Percentiles rank a stretch among this genome's conserved stretches.
These are phyloP conservation scores for Salix purpurea DNA, from an alignment of 345 rosid genomes.

Conservation along the genomic window DNA sequence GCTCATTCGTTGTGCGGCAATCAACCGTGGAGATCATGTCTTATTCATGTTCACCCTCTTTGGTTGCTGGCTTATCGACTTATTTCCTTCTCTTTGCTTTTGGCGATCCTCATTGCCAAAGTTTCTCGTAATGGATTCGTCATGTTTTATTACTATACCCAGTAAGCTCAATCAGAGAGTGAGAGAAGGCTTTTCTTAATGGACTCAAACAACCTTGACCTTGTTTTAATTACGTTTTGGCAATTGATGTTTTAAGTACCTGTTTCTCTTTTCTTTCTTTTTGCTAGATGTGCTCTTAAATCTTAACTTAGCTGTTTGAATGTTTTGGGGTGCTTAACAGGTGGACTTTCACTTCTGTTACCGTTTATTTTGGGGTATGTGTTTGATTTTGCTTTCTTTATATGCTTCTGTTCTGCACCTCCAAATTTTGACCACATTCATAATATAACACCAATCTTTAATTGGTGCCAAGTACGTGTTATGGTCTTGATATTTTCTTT, in stretches of 20 bases:
- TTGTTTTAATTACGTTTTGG: background rate
- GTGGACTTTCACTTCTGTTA: conserved; percentile 62
- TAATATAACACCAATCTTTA: background rate
- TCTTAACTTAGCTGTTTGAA: conserved; percentile 10
- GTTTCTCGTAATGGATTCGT: conserved; percentile 30
- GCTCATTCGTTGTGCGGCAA: conserved; percentile 26
- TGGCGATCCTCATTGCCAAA: conserved; percentile 30
- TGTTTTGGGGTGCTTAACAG: conserved; percentile 33
- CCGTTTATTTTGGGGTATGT: conserved; percentile 67
- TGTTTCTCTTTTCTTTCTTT: background rate
- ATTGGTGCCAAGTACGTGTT: background rate
- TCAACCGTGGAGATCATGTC: conserved; percentile 59
- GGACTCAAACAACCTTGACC: background rate
- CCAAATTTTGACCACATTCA: too few relatives aligned
- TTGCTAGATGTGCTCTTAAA: background rate
- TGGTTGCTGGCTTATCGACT: conserved; percentile 57
- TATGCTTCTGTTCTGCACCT: background rate
- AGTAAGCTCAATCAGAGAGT: conserved; percentile 31
- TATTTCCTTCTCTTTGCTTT: conserved; percentile 49
- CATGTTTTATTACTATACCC: conserved; percentile 53
- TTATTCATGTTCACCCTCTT: conserved; percentile 47
- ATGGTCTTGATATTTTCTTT: conserved; percentile 10
- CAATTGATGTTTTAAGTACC: background rate
- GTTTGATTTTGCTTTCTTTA: conserved; percentile 3
- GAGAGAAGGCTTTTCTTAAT: background rate